Percentiles rank a stretch among this genome's conserved stretches.
phyloP scores from a whole-genome alignment of 148 eudicot species.

The Rhododendron griersonianum region DNA sequence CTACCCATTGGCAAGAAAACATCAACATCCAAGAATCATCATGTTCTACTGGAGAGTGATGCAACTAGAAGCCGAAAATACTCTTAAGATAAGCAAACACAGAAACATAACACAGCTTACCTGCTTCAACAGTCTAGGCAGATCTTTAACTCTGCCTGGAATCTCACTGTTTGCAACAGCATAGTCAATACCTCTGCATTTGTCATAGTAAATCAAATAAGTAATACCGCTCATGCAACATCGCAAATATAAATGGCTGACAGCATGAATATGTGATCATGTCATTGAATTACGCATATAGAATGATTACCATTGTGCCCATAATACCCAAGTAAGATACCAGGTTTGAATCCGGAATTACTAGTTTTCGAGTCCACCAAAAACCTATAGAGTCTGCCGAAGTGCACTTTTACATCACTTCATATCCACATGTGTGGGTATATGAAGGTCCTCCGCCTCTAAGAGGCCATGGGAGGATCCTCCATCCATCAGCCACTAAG shows the following conservation, averaged over 20 bases:
- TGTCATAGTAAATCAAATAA: slow-evolving; percentile 3
- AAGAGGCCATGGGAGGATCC: too few relatives aligned
- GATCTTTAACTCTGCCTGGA: slow-evolving; percentile 26
- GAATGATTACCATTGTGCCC: neutral
- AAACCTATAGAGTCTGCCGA: neutral
- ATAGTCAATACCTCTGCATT: slow-evolving; percentile 38
- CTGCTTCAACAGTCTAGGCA: slow-evolving; percentile 31
- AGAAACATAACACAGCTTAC: slow-evolving; percentile 11
- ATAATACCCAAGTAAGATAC: neutral
- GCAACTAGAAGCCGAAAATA: neutral
- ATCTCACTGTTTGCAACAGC: slow-evolving; percentile 35
- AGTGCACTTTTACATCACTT: neutral
- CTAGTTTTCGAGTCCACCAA: neutral
- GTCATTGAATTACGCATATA: neutral
- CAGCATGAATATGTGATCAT: neutral
- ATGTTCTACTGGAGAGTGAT: neutral
- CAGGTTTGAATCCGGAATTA: neutral
- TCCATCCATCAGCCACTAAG: too few relatives aligned
- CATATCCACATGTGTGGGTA: neutral
- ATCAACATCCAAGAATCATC: neutral
- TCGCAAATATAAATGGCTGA: neutral
- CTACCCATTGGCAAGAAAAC: neutral
- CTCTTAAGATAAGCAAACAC: neutral
- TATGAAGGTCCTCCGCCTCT: too few relatives aligned
- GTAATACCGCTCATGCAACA: neutral